Base-by-base conservation (phyloP, 1,139 yeast species). In the Geotrichum phurueaensis region DNA sequence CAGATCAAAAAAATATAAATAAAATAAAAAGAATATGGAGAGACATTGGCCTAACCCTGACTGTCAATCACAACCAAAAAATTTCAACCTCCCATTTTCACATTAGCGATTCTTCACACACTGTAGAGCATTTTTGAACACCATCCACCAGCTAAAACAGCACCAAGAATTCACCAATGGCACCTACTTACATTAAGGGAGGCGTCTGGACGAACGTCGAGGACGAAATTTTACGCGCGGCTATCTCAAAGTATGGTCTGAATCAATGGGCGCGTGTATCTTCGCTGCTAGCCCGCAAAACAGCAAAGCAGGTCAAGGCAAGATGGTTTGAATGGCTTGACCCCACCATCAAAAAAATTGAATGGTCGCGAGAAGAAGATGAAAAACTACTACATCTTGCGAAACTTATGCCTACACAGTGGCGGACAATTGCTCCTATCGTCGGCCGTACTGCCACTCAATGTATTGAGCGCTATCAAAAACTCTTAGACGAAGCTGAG, bases 241-340 rank as follows among this genome's bases (percentile, higher is more conserved):
- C 97, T 0, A 88, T 94, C 1, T 84, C 95, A 55, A 94, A 94
- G 71, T 94, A 94, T 72, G 99, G 99, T 0, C 78, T 91, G 25
- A 91, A 89, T 66, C 97, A 94, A 70, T 94, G 99, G 99, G 84
- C 94, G 7, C 82, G 97, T 58, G 95, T 94, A 3, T 89, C 97
- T 2, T 90, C 97, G 0, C 78, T 94, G 60, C 76, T 94, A 50
- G 87, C 91, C 15, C 85, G 87, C 70, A 94, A 92, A 73, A 85
- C 91, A 4, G 96, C 97, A 15, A 86, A 86, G 69, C 98, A 94
- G 72, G 95, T 96, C 65, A 90, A 91, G 68, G 90, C 96, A 1
- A 77, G 99, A 66, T 94, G 99, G 99, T 80, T 79, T 62, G 97
- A 94, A 70, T 91, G 88, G 84, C 76, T 94, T 52, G 87, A 86